phyloP scores from a whole-genome alignment of 768 basidiomycete genomes.

The Lactarius hatsudake region DNA sequence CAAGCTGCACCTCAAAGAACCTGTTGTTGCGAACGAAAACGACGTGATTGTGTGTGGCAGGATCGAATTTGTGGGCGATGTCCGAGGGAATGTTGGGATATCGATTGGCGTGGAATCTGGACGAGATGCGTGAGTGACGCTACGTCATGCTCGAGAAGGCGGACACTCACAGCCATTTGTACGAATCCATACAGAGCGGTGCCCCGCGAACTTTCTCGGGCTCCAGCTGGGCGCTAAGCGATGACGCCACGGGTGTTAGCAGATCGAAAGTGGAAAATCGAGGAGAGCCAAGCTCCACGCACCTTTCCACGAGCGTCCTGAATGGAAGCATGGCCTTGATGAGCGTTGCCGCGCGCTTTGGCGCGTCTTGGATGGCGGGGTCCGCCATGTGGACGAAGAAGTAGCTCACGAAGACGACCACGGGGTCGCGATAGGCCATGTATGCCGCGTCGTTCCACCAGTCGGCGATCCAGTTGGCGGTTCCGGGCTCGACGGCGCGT shows the following conservation, averaged over 20 bases:
- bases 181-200: constrained; percentile 90
- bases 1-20: constrained; percentile 81
- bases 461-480: constrained; percentile 82
- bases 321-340: constrained; percentile 86
- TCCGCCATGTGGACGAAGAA: constrained; percentile 88
- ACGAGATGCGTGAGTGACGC: background rate
- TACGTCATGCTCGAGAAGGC: background rate
- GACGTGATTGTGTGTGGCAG: constrained; percentile 76
- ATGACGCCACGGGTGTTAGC: background rate
- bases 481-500: constrained; percentile 58
- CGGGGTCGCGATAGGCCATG: constrained; percentile 84
- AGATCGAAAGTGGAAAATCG: constrained; percentile 5
- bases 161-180: constrained; percentile 77
- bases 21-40: constrained; percentile 89
- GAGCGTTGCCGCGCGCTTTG: constrained; percentile 74
- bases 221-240: constrained; percentile 64
- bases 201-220: constrained; percentile 79
- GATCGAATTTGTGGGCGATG: constrained; percentile 77
- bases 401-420: constrained; percentile 91
- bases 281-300: constrained; percentile 26
- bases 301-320: constrained; percentile 81
- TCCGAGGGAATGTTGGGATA: constrained; percentile 84
- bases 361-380: constrained; percentile 48
- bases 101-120: constrained; percentile 85
- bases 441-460: constrained; percentile 98